Evolutionary conservation across 163 green algal genomes (phyloP), one percentile per base, ranked within the genome.

Genomic region (Volvox carteri): DNA sequence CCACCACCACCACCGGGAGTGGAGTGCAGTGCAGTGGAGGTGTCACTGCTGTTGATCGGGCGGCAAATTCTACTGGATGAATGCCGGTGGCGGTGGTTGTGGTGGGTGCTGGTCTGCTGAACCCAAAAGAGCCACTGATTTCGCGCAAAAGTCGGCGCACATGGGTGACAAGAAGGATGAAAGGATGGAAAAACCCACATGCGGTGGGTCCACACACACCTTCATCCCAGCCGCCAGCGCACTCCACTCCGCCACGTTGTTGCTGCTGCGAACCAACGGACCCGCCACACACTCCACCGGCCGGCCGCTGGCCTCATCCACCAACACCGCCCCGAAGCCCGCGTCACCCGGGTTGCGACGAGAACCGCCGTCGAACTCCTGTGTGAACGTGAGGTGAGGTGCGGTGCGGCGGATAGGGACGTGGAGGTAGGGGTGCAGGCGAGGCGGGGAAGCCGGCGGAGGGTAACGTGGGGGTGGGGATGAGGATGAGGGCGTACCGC

Each of bases 191-290:
- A n/a, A n/a, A n/a, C n/a, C n/a, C n/a, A n/a, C n/a, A n/a, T n/a
- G n/a, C n/a, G n/a, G n/a, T n/a, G n/a, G n/a, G n/a, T n/a, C n/a
- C n/a, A n/a, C n/a, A n/a, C n/a, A n/a, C 76, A 72, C 76, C 77
- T 85, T 52, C 77, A 85, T 23, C 37, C 77, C 77, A 52, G 77
- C 77, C 52, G 37, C 77, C 54, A 85, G 52, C 21, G 77, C 77
- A 18, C 52, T 85, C 77, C 77, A 85, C 77, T 85, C 77, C 28
- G 77, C 52, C 77, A 85, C 54, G 77, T 85, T 85, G 77, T 73
- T 74, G 16, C 42, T 85, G 33, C 42, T 50, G 52, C 54, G 39
- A 18, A 19, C 9, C 54, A 85, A 54, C 54, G 77, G 77, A 52
- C 77, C 77, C 35, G 77, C 77, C 35, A 85, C 77, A 54, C 73